Evolutionary conservation across 176 grass and related monocot genomes (phyloP).

Genomic region (Chrysopogon serrulatus): DNA sequence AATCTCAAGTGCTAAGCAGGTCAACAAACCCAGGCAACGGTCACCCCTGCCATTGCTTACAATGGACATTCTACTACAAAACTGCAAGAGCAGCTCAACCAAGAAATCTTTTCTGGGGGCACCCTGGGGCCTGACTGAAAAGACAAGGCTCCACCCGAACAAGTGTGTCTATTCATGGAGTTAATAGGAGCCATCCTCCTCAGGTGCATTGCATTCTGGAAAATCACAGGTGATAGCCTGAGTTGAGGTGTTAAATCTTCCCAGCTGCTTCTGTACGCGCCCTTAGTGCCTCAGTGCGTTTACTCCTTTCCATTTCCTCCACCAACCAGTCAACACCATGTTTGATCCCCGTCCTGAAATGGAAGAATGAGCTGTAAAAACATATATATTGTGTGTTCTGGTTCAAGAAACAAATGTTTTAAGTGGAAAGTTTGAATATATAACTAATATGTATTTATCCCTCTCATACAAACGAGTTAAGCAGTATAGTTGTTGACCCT

Average conservation of each 20-base stretch:
- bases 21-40: constrained; percentile 18
- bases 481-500: background rate
- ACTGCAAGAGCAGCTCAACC: constrained; percentile 3
- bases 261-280: constrained; percentile 39
- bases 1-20: background rate
- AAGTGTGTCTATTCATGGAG: background rate
- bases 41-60: constrained; percentile 22
- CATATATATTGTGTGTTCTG: background rate
- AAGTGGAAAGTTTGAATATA: background rate
- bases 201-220: constrained; percentile 20
- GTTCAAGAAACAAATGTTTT: background rate
- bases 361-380: constrained; percentile 4
- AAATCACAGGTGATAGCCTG: background rate
- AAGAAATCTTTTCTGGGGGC: background rate
- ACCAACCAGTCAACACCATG: constrained; percentile 82
- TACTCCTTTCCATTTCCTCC: constrained; percentile 80
- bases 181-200: constrained; percentile 8
- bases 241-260: constrained; percentile 48
- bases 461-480: background rate
- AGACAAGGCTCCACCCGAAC: background rate
- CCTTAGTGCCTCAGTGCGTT: constrained; percentile 66
- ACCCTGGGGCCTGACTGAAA: background rate
- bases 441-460: background rate
- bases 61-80: background rate
- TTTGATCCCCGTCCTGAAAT: constrained; percentile 77